Conservation (phyloP, 371 early-diverging fungal genomes). For the Nematocida homosporus region DNA sequence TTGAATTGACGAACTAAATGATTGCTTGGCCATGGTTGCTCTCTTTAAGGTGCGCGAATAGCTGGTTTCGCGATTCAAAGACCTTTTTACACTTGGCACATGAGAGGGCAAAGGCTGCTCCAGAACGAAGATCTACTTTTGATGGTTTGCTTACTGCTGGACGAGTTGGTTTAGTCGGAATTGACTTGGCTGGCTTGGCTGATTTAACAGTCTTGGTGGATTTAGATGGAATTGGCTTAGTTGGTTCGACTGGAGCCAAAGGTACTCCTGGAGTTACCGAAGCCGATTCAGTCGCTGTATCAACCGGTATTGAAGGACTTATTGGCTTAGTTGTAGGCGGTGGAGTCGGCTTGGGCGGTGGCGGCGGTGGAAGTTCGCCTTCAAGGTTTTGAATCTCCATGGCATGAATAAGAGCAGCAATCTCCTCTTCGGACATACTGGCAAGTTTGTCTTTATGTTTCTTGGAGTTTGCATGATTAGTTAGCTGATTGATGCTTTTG, state of each 20-base stretch:
- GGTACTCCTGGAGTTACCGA: neutral
- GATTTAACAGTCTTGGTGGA: neutral
- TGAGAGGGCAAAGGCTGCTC: slow-evolving; percentile 39
- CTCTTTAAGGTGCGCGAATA: slow-evolving; percentile 47
- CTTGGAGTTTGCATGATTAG: slow-evolving; percentile 45
- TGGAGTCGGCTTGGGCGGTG: neutral
- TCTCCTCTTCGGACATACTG: slow-evolving; percentile 7
- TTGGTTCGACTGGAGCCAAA: neutral
- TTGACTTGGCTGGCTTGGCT: neutral
- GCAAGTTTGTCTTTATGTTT: slow-evolving; percentile 49
- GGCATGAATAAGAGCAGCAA: slow-evolving; percentile 9
- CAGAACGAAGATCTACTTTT: slow-evolving; percentile 27
- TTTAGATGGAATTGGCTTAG: neutral
- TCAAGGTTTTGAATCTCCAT: slow-evolving; percentile 16
- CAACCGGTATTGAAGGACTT: neutral
- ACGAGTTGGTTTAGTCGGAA: neutral
- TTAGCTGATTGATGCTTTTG: slow-evolving; percentile 52
- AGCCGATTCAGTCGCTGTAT: neutral
- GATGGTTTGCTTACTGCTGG: neutral
- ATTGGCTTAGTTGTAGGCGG: neutral
- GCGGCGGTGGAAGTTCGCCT: neutral
- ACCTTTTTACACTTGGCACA: slow-evolving; percentile 53
- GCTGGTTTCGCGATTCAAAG: slow-evolving; percentile 42
- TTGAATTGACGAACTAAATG: neutral
- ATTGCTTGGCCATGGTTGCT: slow-evolving; percentile 14